Percentiles rank a stretch among this genome's conserved stretches.
These are phyloP conservation scores for Apiotrichum porosum DNA, from an alignment of 1,284 basidiomycete species.

Conservation along the genomic window DNA sequence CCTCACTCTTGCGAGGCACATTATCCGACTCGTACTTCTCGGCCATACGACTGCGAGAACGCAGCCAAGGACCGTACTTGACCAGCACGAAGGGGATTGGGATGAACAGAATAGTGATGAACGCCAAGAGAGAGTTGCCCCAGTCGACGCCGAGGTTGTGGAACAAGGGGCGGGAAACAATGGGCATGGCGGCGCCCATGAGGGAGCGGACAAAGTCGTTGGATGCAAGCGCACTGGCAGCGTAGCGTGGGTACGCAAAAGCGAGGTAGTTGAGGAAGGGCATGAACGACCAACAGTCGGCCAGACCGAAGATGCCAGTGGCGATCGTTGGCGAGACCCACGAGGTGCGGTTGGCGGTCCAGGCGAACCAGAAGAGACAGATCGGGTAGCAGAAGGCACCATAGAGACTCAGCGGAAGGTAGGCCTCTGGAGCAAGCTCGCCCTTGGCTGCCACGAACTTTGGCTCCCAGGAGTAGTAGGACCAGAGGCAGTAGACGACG, in stretches of 20 bases:
- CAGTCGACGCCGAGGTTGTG: slow-evolving; percentile 44
- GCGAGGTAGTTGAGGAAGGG: slow-evolving; percentile 55
- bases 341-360: slow-evolving; percentile 35
- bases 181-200: slow-evolving; percentile 42
- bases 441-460: slow-evolving; percentile 9
- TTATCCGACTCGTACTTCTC: slow-evolving; percentile 1
- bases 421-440: slow-evolving; percentile 14
- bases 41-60: slow-evolving; percentile 24
- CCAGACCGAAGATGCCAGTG: slow-evolving; percentile 35
- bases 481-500: slow-evolving; percentile 32
- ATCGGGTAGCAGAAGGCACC: slow-evolving; percentile 38
- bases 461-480: slow-evolving; percentile 32
- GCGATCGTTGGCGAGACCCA: slow-evolving; percentile 41
- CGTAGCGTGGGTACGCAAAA: slow-evolving; percentile 58
- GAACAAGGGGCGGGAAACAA: slow-evolving; percentile 39
- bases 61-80: slow-evolving; percentile 50
- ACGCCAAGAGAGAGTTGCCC: slow-evolving; percentile 42
- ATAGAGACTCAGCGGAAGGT: slow-evolving; percentile 33
- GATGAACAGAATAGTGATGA: slow-evolving; percentile 28
- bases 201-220: slow-evolving; percentile 48
- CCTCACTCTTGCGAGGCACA: neutral
- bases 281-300: slow-evolving; percentile 12
- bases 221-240: slow-evolving; percentile 43
- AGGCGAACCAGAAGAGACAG: slow-evolving; percentile 43
- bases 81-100: slow-evolving; percentile 37